Conservation (phyloP, 192 early-diverging fungal genomes). For the Ambispora gerdemannii region DNA sequence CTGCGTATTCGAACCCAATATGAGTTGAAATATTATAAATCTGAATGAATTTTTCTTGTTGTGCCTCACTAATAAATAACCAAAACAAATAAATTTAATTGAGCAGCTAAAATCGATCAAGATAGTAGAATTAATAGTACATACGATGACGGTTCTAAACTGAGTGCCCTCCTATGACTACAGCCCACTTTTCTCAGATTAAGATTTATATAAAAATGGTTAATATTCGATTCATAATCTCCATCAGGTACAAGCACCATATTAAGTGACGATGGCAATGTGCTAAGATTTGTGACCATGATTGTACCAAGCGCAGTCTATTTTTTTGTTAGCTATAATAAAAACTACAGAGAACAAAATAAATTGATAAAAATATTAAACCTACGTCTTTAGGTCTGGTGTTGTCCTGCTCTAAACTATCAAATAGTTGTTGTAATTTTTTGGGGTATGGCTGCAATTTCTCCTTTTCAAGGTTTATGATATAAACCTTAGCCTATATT, state of each 20-base stretch:
- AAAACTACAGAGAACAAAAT: not conserved
- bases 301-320: constrained; percentile 43
- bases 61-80: constrained; percentile 33
- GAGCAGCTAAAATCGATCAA: not conserved
- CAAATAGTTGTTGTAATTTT: constrained; percentile 31
- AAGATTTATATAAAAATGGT: constrained; percentile 41
- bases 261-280: constrained; percentile 41
- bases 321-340: not conserved
- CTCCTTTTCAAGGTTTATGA: constrained; percentile 35
- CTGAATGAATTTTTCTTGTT: constrained; percentile 42
- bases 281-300: constrained; percentile 38
- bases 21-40: constrained; percentile 39
- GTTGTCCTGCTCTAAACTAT: constrained; percentile 29
- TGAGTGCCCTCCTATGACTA: constrained; percentile 39
- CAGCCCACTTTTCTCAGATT: constrained; percentile 43
- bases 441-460: constrained; percentile 33
- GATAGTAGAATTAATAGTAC: not conserved
- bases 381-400: constrained; percentile 40
- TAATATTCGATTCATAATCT: constrained; percentile 39
- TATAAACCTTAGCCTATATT: constrained; percentile 38
- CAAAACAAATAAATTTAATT: not conserved
- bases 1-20: constrained; percentile 38
- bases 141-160: constrained; percentile 40
- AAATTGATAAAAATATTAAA: not conserved
- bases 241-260: constrained; percentile 45